Percentiles rank a stretch among this genome's conserved stretches.
phyloP scores from a whole-genome alignment of 495 filamentous ascomycete species.

The Annulohypoxylon moriforme region DNA sequence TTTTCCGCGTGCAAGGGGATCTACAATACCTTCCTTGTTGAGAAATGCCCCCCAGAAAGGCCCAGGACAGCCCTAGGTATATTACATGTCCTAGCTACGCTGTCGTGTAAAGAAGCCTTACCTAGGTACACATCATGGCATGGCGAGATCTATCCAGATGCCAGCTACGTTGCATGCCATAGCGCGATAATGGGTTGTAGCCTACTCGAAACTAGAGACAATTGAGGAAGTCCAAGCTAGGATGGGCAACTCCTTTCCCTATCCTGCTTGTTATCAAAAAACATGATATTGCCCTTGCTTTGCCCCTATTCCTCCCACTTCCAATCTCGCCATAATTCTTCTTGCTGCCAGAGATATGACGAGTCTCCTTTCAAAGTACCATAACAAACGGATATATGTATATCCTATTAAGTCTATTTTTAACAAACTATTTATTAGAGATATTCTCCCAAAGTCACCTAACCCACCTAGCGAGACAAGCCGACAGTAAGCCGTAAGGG shows the following conservation, averaged over 20 bases:
- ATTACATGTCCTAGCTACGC: slow-evolving; percentile 5
- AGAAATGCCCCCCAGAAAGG: neutral
- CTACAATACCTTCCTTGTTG: slow-evolving; percentile 8
- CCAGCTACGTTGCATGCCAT: neutral
- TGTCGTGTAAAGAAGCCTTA: neutral
- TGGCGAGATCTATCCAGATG: slow-evolving; percentile 3
- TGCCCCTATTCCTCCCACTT: neutral
- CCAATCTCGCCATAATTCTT: neutral
- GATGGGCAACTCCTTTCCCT: neutral
- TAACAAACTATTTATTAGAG: neutral
- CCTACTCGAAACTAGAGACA: neutral
- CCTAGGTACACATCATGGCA: neutral
- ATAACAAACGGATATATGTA: neutral
- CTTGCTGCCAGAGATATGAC: neutral
- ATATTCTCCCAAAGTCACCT: slow-evolving; percentile 1
- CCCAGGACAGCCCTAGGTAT: slow-evolving; percentile 27
- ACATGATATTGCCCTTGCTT: neutral
- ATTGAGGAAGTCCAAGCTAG: neutral
- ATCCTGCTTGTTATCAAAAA: neutral
- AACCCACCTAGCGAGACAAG: neutral
- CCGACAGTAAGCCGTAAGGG: neutral
- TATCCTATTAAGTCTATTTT: neutral
- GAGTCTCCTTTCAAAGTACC: neutral
- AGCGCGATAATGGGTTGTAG: neutral
- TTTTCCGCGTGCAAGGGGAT: slow-evolving; percentile 6